Conservation (phyloP, 2,329 filamentous ascomycete genomes). For the Sclerotinia minor region DNA sequence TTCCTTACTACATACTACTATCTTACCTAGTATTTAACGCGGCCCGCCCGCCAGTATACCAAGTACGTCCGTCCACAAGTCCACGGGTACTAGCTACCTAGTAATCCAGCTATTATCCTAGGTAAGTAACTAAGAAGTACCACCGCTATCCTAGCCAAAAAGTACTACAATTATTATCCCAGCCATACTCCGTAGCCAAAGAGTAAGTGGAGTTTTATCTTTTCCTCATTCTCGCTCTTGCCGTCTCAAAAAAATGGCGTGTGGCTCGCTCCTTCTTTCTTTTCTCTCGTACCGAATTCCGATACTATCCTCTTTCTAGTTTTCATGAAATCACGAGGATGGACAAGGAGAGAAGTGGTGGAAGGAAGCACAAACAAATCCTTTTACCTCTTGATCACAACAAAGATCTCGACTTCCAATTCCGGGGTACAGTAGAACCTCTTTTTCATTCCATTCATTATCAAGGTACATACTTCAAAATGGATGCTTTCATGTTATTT, state of each 20-base stretch:
- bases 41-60: neutral
- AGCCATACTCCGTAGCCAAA: neutral
- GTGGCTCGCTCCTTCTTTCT: neutral
- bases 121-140: neutral
- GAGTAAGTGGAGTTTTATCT: slow-evolving; percentile 1
- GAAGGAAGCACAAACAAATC: slow-evolving; percentile 5
- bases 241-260: slow-evolving; percentile 15
- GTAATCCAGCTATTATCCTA: neutral
- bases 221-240: neutral
- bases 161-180: neutral
- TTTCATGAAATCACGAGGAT: slow-evolving; percentile 9
- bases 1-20: too few species aligned
- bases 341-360: slow-evolving; percentile 11
- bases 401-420: neutral
- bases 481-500: neutral
- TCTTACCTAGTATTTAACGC: too few species aligned
- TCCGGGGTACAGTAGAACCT: neutral
- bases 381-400: neutral
- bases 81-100: neutral
- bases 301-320: slow-evolving; percentile 16
- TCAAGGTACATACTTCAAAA: too few species aligned
- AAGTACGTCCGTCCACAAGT: too few species aligned
- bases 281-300: slow-evolving; percentile 1
- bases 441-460: neutral
- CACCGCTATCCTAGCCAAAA: neutral